Conservation (phyloP, 805 yeast species). For the Wickerhamiella occidentalis region DNA sequence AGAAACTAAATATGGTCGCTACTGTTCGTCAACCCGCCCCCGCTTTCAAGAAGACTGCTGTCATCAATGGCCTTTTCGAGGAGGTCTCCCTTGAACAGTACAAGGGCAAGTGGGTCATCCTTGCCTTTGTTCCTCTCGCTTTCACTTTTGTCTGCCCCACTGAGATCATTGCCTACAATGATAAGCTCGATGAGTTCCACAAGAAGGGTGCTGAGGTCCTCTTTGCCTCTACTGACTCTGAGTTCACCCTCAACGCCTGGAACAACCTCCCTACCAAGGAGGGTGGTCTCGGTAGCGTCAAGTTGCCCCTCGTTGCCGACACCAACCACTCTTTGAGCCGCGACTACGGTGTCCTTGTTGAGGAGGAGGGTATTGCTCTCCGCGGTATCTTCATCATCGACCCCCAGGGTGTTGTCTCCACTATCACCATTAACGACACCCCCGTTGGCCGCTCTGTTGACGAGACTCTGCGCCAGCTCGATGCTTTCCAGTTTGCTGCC, state of each 20-base stretch:
- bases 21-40: conserved; percentile 51
- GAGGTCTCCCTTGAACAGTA: conserved; percentile 84
- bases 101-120: conserved; percentile 93
- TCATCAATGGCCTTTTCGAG: conserved; percentile 88
- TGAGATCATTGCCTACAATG: conserved; percentile 95
- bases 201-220: conserved; percentile 77
- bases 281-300: conserved; percentile 92
- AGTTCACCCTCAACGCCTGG: conserved; percentile 94
- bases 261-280: conserved; percentile 91
- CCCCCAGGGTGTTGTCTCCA: conserved; percentile 89
- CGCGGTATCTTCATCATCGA: conserved; percentile 96
- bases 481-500: conserved; percentile 98
- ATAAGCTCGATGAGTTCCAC: conserved; percentile 77
- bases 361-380: conserved; percentile 90
- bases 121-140: conserved; percentile 95
- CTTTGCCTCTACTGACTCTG: conserved; percentile 96
- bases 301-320: conserved; percentile 90
- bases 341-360: conserved; percentile 93
- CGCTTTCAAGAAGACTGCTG: conserved; percentile 88
- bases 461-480: conserved; percentile 90
- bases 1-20: conserved; percentile 9
- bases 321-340: conserved; percentile 86
- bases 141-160: conserved; percentile 99
- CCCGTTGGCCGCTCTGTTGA: conserved; percentile 98
- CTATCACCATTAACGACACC: conserved; percentile 91